Base-by-base conservation (phyloP, 805 yeast species). In the Candida parachauliodes region DNA sequence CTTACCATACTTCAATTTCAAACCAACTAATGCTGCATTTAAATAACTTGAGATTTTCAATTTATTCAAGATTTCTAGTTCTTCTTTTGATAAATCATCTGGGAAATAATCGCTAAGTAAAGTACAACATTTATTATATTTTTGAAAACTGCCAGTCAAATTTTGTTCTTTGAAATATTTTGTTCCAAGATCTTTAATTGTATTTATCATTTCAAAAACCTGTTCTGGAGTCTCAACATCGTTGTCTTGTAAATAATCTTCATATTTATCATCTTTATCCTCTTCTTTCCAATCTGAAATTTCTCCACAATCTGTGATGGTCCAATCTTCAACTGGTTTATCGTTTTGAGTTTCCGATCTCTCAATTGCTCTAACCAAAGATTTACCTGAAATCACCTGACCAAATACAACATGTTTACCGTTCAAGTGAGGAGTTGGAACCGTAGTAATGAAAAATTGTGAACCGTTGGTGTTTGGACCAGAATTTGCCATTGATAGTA, bases 401-500 rank as follows among this genome's bases (percentile, higher is more conserved):
- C 98, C 98, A 58, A 93, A 93, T 2, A 93, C 98, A 36, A 89
- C 97, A 59, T 93, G 98, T 60, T 91, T 91, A 18, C 91, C 94
- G 57, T 93, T 91, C 48, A 93, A 75, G 62, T 91, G 98, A 5
- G 98, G 96, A 1, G 97, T 88, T 28, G 88, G 81, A 2, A 79
- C 93, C 2, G 96, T 87, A 19, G 98, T 91, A 52, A 91, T 80
- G 60, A 91, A 91, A 52, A 88, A 93, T 63, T 91, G 98, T 2
- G 96, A 88, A 1, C 98, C 98, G 56, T 93, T 93, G 34, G 98
- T 91, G 59, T 82, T 79, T 42, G 95, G 88, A 12, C 98, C 98
- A 4, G 97, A 86, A 56, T 91, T 91, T 41, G 98, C 98, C 98
- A 91, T 93, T 6, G 95, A 86, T 50, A 91, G 74, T 49, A 93